Conservation (phyloP, 306 rosid genomes). For the Quercus gilva region DNA sequence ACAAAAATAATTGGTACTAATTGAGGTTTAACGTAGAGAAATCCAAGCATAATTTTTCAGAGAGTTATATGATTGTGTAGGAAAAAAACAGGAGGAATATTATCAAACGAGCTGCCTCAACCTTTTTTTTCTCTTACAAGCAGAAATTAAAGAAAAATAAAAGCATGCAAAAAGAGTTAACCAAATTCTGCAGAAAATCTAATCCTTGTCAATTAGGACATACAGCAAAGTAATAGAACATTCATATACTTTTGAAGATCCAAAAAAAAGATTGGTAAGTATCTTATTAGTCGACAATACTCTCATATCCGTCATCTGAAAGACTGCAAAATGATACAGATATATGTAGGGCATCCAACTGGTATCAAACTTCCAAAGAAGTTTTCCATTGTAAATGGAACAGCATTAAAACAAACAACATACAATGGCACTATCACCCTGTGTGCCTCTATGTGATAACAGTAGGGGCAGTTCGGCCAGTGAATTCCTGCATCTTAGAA, state of each 20-base stretch:
- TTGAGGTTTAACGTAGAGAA: too few species aligned
- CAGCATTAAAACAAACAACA: conserved; percentile 10
- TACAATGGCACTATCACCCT: background rate
- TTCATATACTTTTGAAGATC: background rate
- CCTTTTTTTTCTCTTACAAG: too few species aligned
- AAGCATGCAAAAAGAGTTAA: too few species aligned
- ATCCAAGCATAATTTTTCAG: too few species aligned
- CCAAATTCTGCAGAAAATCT: background rate
- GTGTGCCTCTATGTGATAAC: conserved; percentile 61
- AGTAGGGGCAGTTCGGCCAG: conserved; percentile 92
- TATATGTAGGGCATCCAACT: background rate
- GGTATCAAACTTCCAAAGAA: background rate
- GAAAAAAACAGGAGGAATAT: too few species aligned
- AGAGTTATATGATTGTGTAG: too few species aligned
- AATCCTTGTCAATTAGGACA: background rate
- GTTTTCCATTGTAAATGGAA: background rate
- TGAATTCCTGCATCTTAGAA: conserved; percentile 89
- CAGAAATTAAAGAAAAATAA: too few species aligned
- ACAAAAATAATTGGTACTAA: too few species aligned
- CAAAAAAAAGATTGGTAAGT: background rate
- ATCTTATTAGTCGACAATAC: background rate
- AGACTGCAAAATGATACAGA: background rate
- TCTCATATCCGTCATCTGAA: background rate
- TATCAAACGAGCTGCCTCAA: too few species aligned
- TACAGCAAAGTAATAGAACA: background rate